Base-by-base conservation (phyloP, 2,329 filamentous ascomycete species). In the Hymenoscyphus fructigenus region DNA sequence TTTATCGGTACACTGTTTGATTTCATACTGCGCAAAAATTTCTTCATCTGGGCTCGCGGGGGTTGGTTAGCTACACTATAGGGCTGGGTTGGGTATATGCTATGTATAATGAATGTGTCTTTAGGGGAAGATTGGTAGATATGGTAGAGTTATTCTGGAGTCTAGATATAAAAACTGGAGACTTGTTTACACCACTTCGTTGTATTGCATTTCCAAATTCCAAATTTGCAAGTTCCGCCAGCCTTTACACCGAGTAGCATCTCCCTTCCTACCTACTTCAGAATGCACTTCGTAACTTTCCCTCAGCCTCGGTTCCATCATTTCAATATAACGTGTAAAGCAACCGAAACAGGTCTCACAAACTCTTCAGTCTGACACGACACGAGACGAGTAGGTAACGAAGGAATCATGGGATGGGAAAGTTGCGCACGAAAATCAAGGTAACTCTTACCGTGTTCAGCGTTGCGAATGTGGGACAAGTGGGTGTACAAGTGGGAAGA, bases 1-100 rank as follows among this genome's bases (percentile, higher is more conserved):
- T 84, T 72, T 85, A 83, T 76, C 78, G 82, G 63, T 85, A 84
- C 69, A 84, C 82, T 6, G 70, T 84, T 47, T 85, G 34, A 59
- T 36, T 36, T 15, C 34, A 2, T 12, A 12, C 14, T 15, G 34
- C 34, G 9, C 14, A 36, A 23, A 10, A 20, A n/a, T 23, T 26
- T n/a, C n/a, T n/a, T n/a, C n/a, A n/a, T n/a, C n/a, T n/a, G n/a
- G 32, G 36, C 3, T 10, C 14, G 15, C 14, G 57, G 12, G 9
- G 4, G 44, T 20, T 23, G 23, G n/a, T 44, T 44, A 9, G 10
- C 26, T 23, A 3, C n/a, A 44, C n/a, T 17, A n/a, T 44, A 44
- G 9, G 15, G 6, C 12, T n/a, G 41, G 41, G 6, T 20, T 44
- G 41, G 41, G 41, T 44, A 44, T 44, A 3, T 44, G 41, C 41